phyloP scores from a whole-genome alignment of 1,284 basidiomycete species.

The Erythrobasidium hasegawianum region DNA sequence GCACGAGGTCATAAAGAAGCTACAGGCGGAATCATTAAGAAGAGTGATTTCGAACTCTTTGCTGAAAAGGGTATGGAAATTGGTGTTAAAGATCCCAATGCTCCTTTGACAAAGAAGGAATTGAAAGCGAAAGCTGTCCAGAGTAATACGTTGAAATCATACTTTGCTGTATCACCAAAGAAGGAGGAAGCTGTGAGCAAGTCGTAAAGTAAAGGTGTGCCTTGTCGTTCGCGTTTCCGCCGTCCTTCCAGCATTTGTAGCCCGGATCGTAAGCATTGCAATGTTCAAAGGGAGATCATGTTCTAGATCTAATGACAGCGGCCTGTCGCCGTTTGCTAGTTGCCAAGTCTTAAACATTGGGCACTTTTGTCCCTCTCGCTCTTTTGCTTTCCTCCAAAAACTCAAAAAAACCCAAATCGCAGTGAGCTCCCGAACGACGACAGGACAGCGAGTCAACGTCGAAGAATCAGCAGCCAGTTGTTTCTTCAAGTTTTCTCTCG shows the following conservation, averaged over 20 bases:
- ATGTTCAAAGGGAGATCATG: too few species aligned
- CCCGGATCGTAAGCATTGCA: too few species aligned
- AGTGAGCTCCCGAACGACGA: too few species aligned
- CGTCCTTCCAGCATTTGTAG: too few species aligned
- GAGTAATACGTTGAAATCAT: conserved; percentile 28
- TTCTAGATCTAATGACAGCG: too few species aligned
- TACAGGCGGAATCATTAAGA: conserved; percentile 50
- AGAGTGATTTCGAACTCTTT: conserved; percentile 34
- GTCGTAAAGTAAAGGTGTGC: not conserved
- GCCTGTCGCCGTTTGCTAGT: too few species aligned
- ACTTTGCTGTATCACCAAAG: conserved; percentile 15
- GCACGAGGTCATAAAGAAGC: conserved; percentile 52
- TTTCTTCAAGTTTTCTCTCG: too few species aligned
- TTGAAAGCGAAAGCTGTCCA: conserved; percentile 14
- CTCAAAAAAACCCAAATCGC: too few species aligned
- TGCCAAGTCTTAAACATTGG: too few species aligned
- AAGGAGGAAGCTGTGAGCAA: conserved; percentile 11
- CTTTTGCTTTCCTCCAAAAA: too few species aligned
- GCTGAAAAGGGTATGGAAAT: conserved; percentile 36
- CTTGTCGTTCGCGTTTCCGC: too few species aligned
- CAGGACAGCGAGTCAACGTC: conserved; percentile 6
- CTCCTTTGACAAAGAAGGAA: conserved; percentile 33
- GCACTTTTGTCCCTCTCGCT: too few species aligned
- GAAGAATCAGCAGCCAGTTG: not conserved
- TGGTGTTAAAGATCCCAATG: conserved; percentile 35